Evolutionary conservation across 768 basidiomycete species (phyloP).

Genomic region (Tephrocybe sp.): DNA sequence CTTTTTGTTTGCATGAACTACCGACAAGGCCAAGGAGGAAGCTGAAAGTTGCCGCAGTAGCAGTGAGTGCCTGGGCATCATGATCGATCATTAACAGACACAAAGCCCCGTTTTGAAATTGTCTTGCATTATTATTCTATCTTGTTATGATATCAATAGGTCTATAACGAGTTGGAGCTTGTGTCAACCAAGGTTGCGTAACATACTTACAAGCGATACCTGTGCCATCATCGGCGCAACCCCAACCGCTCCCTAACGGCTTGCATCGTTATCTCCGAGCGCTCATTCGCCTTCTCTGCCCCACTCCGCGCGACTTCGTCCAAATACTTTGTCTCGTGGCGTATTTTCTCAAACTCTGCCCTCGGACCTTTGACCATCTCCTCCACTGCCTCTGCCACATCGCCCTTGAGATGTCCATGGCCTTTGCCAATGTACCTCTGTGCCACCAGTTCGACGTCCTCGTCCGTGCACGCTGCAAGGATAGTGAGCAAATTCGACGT

Average conservation of each 20-base stretch:
- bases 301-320: slow-evolving; percentile 63
- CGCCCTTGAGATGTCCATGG: slow-evolving; percentile 69
- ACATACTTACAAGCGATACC: no score
- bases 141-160: no score
- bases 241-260: slow-evolving; percentile 74
- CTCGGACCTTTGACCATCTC: slow-evolving; percentile 66
- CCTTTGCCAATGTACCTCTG: slow-evolving; percentile 51
- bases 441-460: slow-evolving; percentile 45
- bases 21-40: no score
- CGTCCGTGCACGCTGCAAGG: slow-evolving; percentile 68
- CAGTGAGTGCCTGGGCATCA: no score
- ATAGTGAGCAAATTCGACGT: slow-evolving; percentile 81
- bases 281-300: slow-evolving; percentile 55
- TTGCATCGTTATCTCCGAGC: slow-evolving; percentile 63
- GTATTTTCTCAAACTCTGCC: slow-evolving; percentile 64
- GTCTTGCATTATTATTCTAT: no score
- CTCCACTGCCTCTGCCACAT: slow-evolving; percentile 74
- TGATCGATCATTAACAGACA: no score
- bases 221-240: no score
- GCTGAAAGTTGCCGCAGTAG: no score
- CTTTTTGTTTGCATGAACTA: no score
- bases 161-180: no score
- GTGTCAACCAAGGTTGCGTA: no score
- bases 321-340: slow-evolving; percentile 60
- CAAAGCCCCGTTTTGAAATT: no score